phyloP scores from a whole-genome alignment of 768 basidiomycete species.

The Tephrocybe rancida region DNA sequence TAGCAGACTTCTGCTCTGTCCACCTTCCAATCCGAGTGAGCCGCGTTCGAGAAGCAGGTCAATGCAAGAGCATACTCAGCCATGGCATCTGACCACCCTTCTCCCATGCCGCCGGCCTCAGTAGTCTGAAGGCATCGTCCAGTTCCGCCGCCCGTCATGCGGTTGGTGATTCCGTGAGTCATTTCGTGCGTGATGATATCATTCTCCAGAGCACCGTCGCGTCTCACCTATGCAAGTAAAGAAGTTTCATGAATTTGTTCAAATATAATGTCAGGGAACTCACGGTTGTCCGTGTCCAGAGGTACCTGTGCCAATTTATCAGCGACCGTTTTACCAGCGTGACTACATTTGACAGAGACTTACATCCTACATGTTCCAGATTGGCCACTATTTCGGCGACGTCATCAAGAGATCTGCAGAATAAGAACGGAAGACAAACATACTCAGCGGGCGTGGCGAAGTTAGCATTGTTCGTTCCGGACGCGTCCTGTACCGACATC shows the following conservation, averaged over 20 bases:
- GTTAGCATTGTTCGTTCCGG: slow-evolving; percentile 42
- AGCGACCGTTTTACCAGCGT: too few relatives aligned
- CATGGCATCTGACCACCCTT: slow-evolving; percentile 34
- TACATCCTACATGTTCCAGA: slow-evolving; percentile 34
- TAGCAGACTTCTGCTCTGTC: slow-evolving; percentile 34
- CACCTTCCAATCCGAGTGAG: slow-evolving; percentile 21
- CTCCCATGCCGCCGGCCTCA: slow-evolving; percentile 59
- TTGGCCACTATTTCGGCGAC: slow-evolving; percentile 21
- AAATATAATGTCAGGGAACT: too few relatives aligned
- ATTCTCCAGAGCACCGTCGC: slow-evolving; percentile 54
- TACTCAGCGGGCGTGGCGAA: slow-evolving; percentile 43
- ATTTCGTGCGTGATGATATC: slow-evolving; percentile 44
- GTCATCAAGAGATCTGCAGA: background rate
- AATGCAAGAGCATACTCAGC: slow-evolving; percentile 23
- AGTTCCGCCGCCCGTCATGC: slow-evolving; percentile 50
- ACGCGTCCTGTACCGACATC: slow-evolving; percentile 48
- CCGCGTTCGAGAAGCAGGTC: background rate
- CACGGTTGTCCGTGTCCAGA: too few relatives aligned
- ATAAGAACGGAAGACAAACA: slow-evolving; percentile 5
- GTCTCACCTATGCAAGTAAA: slow-evolving; percentile 29
- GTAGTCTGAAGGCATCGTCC: slow-evolving; percentile 54
- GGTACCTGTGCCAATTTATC: too few relatives aligned
- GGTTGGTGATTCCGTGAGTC: slow-evolving; percentile 43
- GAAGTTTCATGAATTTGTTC: too few relatives aligned
- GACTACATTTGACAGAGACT: too few relatives aligned